Conservation (phyloP, 2,329 filamentous ascomycete species). For the Chalaropsis ovoidea region DNA sequence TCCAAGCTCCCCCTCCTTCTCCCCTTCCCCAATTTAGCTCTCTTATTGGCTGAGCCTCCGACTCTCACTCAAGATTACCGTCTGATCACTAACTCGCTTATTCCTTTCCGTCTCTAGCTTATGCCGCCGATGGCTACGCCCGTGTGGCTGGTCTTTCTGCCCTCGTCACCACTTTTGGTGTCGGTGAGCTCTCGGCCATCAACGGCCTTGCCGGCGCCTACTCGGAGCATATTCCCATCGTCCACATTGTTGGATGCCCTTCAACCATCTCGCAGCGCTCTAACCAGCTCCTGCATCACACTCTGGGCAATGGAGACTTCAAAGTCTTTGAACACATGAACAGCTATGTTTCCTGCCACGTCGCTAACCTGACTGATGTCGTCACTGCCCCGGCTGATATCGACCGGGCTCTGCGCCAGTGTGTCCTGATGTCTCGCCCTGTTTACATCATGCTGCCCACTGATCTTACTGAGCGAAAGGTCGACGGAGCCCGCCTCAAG, state of each 20-base stretch:
- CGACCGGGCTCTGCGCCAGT: slow-evolving; percentile 65
- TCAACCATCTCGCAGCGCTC: slow-evolving; percentile 41
- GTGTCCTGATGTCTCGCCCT: slow-evolving; percentile 62
- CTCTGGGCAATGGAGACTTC: slow-evolving; percentile 68
- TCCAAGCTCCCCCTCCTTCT: not conserved
- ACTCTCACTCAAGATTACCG: not conserved
- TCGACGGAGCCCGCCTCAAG: slow-evolving; percentile 63
- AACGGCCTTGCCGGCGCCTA: slow-evolving; percentile 66
- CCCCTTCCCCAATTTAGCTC: slow-evolving; percentile 18
- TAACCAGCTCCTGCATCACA: slow-evolving; percentile 52
- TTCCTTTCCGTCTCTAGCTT: slow-evolving; percentile 39
- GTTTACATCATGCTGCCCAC: slow-evolving; percentile 78
- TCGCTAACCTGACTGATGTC: slow-evolving; percentile 60
- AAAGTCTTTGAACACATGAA: slow-evolving; percentile 75
- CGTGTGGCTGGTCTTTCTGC: slow-evolving; percentile 61
- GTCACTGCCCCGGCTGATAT: slow-evolving; percentile 63
- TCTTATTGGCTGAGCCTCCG: not conserved
- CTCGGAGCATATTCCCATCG: slow-evolving; percentile 60
- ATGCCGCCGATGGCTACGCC: slow-evolving; percentile 72
- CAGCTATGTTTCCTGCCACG: slow-evolving; percentile 57
- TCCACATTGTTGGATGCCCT: slow-evolving; percentile 54
- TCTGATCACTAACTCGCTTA: slow-evolving; percentile 26
- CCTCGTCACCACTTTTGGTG: slow-evolving; percentile 65
- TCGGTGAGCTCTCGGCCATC: slow-evolving; percentile 62
- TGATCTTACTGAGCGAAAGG: slow-evolving; percentile 65